Base-by-base conservation (phyloP, 2,329 filamentous ascomycete genomes). In the Ceratocystis ficicola region DNA sequence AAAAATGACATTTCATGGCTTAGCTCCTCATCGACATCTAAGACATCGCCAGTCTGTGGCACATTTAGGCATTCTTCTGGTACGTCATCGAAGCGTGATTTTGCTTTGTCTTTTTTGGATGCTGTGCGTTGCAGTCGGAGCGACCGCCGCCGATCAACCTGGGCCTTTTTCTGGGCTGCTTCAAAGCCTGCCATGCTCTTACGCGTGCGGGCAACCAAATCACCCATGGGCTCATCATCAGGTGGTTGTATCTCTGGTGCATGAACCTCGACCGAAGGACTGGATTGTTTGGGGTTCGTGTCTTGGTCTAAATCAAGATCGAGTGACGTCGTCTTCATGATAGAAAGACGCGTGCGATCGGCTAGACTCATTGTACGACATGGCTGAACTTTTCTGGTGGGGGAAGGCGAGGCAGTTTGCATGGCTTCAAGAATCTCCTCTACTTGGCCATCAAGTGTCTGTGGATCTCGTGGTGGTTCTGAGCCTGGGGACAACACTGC, bases 321-420 rank as follows among this genome's bases (percentile, higher is more conserved):
- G 12, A 41, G 60, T 3, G 66, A 59, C 2, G 83, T 81, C 60
- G 83, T 77, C 2, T 85, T 79, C 0, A 86, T 84, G 85, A 96
- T 93, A 20, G 89, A 91, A 65, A 90, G 80, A 20, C 88, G 84
- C 0, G 92, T 95, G 61, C 91, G 86, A 72, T 95, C 90, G 3
- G 87, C 82, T 0, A 94, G 80, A 0, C 86, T 86, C 7, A 87
- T 75, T 0, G 79, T 81, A 63, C 83, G 83, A 0, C 83, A 78
- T 0, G 77, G 75, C 66, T 77, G 80, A 1, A 69, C 46, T 50
- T 72, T 73, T 70, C 84, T 86, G 55, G 76, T 72, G 0, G 84
- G 84, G 0, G 84, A 86, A 0, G 83, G 83, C 1, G 83, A 84
- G 0, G 78, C 76, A 59, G 78, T 77, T 28, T 79, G 75, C 72